Percentiles rank a stretch among this genome's conserved stretches.
Evolutionary conservation across 176 grass and related monocot species (phyloP).

Genomic region (Cenchrus purpureus): DNA sequence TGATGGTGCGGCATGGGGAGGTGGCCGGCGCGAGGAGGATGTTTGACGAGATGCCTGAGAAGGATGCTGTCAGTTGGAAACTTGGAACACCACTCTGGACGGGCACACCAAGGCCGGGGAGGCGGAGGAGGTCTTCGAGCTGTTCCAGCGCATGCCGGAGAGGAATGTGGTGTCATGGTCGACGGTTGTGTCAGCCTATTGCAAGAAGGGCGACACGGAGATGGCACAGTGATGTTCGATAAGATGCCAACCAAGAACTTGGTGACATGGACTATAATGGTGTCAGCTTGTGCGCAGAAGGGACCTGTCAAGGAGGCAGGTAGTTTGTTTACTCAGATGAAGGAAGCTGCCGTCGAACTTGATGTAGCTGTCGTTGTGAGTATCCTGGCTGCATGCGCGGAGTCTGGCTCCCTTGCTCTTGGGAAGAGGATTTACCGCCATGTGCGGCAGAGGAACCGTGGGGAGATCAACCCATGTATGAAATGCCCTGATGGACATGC

Average conservation of each 20-base stretch:
- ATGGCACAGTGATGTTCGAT: constrained; percentile 67
- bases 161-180: constrained; percentile 87
- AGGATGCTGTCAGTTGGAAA: constrained; percentile 52
- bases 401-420: constrained; percentile 66
- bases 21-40: constrained; percentile 41
- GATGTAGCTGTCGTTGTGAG: constrained; percentile 63
- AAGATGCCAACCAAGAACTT: constrained; percentile 77
- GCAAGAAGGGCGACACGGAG: constrained; percentile 75
- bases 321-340: constrained; percentile 65
- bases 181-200: constrained; percentile 63
- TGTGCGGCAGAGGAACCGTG: constrained; percentile 48
- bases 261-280: constrained; percentile 80
- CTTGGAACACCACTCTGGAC: constrained; percentile 76
- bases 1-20: constrained; percentile 53
- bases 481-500: constrained; percentile 89
- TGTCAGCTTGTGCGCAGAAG: constrained; percentile 63
- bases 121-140: constrained; percentile 54
- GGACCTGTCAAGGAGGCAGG: constrained; percentile 58
- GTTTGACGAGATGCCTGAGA: constrained; percentile 74
- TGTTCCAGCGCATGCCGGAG: constrained; percentile 69
- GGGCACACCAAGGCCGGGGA: constrained; percentile 58
- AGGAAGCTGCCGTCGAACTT: constrained; percentile 50
- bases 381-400: constrained; percentile 75
- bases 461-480: constrained; percentile 47
- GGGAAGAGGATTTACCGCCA: constrained; percentile 71